Evolutionary conservation across 495 filamentous ascomycete species (phyloP), one percentile per base, ranked within the genome.

Genomic region (Trichoderma gamsii): DNA sequence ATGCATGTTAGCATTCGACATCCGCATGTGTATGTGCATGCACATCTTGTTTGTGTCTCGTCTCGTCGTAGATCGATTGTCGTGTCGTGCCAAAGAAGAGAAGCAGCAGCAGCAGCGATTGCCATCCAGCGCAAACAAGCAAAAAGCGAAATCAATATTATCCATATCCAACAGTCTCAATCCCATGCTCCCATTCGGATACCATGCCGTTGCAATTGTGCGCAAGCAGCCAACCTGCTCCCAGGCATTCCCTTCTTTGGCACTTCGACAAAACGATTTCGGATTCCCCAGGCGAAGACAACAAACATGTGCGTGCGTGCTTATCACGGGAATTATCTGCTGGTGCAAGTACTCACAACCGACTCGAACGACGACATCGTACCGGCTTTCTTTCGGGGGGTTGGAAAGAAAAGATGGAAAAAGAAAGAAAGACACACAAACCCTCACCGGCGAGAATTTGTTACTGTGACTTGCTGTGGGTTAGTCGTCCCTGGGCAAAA

Each of bases 311-410:
- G 49, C 49, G 49, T 52, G 49, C 49, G n/a, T 46, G 43, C 18
- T 18, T 52, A 23, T 21, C n/a, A 11, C 18, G n/a, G 49, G 15
- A 49, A 29, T 29, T 49, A 16, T n/a, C 29, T 66, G n/a, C 25
- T 63, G 67, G 35, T 68, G 68, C 29, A 29, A 69, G 70, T 80
- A 94, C 92, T 85, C 86, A 97, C 92, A 84, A 97, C 92, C 83
- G 89, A 86, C 84, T 98, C 94, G 85, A 96, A 96, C 80, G 90
- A 87, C 85, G 94, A 96, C 94, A 97, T 98, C 85, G 86, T 96
- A 29, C 91, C 84, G 86, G 73, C 71, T 73, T 75, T 69, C 70
- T 74, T 71, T 74, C 74, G 76, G 71, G 68, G 69, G 70, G 35
- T 38, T 71, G 72, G 69, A 70, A 74, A 65, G 70, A 71, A 71